Evolutionary conservation across 768 basidiomycete species (phyloP).

Genomic region (Albatrellus ellisii): DNA sequence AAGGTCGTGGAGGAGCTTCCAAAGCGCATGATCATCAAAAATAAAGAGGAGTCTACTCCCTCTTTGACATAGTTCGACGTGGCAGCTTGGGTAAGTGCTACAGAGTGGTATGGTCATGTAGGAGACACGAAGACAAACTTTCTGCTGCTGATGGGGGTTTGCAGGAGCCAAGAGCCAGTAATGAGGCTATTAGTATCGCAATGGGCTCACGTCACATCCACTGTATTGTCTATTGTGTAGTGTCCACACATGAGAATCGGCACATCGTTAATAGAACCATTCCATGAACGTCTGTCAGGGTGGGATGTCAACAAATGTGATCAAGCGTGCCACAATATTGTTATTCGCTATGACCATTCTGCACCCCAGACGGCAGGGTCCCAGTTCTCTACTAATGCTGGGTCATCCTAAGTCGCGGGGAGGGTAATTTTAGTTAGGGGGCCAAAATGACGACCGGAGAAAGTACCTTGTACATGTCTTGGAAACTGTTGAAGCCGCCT

Average conservation of each 20-base stretch:
- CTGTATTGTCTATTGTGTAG: too few relatives aligned
- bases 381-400: slow-evolving; percentile 67
- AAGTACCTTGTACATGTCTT: slow-evolving; percentile 48
- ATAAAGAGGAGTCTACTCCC: slow-evolving; percentile 14
- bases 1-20: slow-evolving; percentile 51
- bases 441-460: not conserved
- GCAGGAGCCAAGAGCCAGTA: too few relatives aligned
- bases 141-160: too few relatives aligned
- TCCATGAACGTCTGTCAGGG: too few relatives aligned
- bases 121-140: too few relatives aligned
- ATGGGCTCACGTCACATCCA: too few relatives aligned
- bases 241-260: too few relatives aligned
- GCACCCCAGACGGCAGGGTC: slow-evolving; percentile 48
- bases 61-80: not conserved
- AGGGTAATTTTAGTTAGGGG: slow-evolving; percentile 1
- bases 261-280: too few relatives aligned
- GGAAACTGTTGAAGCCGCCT: slow-evolving; percentile 65
- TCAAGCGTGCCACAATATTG: not conserved
- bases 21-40: slow-evolving; percentile 34
- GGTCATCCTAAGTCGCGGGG: slow-evolving; percentile 36
- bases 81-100: not conserved
- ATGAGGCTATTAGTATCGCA: too few relatives aligned
- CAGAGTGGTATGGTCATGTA: slow-evolving; percentile 9
- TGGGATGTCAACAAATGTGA: not conserved
- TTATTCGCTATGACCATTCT: slow-evolving; percentile 19